These are phyloP conservation scores for Lactarius sanguifluus DNA, from an alignment of 768 basidiomycete genomes.

Conservation along the genomic window DNA sequence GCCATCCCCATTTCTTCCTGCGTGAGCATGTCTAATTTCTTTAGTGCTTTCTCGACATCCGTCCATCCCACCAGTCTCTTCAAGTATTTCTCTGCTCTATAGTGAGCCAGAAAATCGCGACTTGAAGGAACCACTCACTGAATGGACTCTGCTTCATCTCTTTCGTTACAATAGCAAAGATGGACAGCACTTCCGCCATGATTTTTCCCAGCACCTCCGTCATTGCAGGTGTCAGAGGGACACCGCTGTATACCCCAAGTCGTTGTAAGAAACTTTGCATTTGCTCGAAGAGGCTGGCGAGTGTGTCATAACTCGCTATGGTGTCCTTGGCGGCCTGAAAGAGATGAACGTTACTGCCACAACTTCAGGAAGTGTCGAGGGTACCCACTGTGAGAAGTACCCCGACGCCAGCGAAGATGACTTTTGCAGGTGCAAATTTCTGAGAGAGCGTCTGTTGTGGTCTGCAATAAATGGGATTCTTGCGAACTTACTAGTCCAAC, in stretches of 20 bases:
- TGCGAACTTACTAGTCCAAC: background rate
- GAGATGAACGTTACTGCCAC: background rate
- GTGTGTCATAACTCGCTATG: background rate
- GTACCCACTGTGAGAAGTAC: background rate
- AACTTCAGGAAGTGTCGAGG: background rate
- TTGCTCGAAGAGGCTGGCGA: slow-evolving; percentile 8
- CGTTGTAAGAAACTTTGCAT: slow-evolving; percentile 6
- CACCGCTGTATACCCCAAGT: background rate
- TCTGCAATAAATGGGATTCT: background rate
- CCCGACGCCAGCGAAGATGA: background rate
- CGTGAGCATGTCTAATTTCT: slow-evolving; percentile 6
- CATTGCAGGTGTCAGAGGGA: background rate
- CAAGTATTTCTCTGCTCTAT: background rate
- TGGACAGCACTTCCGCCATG: background rate
- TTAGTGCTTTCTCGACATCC: background rate
- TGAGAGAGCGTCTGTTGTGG: background rate
- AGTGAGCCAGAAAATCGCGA: background rate
- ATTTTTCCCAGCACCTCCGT: background rate
- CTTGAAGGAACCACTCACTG: background rate
- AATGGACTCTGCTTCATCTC: background rate
- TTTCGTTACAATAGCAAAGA: background rate
- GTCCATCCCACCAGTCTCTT: background rate
- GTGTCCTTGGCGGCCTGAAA: too few species aligned
- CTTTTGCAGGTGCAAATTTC: background rate
- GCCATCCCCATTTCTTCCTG: background rate